Conservation (phyloP, 1,139 yeast species). For the Geotrichum bryndzae region DNA sequence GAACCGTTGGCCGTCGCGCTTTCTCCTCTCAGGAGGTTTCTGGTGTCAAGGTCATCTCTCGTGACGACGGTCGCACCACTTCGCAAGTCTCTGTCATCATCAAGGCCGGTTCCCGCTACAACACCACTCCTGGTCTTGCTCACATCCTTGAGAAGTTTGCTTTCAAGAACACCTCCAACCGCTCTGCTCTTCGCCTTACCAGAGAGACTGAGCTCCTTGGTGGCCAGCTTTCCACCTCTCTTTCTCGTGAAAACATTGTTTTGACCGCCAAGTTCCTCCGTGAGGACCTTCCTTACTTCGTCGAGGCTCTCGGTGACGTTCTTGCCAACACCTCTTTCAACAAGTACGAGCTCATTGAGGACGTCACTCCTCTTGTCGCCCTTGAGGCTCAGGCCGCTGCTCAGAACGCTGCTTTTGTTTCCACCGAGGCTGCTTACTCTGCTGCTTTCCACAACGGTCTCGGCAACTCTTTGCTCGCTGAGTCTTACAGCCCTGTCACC, state of each 20-base stretch:
- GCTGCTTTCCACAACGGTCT: constrained; percentile 82
- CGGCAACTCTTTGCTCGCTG: constrained; percentile 77
- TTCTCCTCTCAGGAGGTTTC: constrained; percentile 32
- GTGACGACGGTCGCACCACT: constrained; percentile 48
- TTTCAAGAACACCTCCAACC: constrained; percentile 72
- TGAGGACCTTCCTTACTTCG: constrained; percentile 87
- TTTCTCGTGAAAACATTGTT: constrained; percentile 79
- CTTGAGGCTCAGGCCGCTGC: constrained; percentile 45
- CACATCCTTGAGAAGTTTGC: constrained; percentile 81
- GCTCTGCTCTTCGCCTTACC: constrained; percentile 86
- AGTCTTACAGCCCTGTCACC: constrained; percentile 53
- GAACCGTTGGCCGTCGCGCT: constrained; percentile 24
- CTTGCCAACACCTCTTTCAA: constrained; percentile 68
- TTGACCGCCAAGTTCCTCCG: constrained; percentile 77
- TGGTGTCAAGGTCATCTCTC: constrained; percentile 42
- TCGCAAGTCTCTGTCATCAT: constrained; percentile 74
- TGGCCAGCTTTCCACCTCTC: constrained; percentile 62
- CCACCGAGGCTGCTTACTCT: constrained; percentile 74
- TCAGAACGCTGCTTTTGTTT: constrained; percentile 50
- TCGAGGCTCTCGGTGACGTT: constrained; percentile 76
- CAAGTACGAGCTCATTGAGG: constrained; percentile 69
- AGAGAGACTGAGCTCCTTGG: constrained; percentile 95
- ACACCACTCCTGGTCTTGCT: constrained; percentile 69
- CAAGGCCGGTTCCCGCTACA: constrained; percentile 80
- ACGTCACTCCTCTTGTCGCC: constrained; percentile 71